A percentile compares a stretch with the other conserved stretches of the same genome.
Evolutionary conservation across 202 grass and related monocot genomes (phyloP).

Genomic region (Brachypodium distachyon): DNA sequence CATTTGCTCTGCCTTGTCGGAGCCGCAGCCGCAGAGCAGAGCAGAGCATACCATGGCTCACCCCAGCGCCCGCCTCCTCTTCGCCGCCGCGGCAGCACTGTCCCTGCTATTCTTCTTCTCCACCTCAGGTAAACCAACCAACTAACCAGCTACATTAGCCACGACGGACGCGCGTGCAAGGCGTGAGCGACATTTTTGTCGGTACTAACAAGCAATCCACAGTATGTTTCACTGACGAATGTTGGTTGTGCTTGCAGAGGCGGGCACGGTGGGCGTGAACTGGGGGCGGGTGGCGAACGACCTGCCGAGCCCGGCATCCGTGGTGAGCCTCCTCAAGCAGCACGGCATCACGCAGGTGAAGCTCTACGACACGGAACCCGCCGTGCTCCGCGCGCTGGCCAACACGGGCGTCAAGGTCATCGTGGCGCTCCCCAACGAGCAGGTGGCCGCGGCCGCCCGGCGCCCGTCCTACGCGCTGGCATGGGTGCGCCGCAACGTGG

Average conservation of each 20-base stretch:
- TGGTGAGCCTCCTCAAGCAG: slow-evolving; percentile 73
- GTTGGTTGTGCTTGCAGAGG: slow-evolving; percentile 31
- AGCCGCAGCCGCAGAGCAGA: neutral
- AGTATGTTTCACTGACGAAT: neutral
- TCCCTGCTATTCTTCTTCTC: neutral
- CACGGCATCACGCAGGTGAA: slow-evolving; percentile 73
- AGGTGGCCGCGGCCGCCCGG: slow-evolving; percentile 22
- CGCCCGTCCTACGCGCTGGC: slow-evolving; percentile 35
- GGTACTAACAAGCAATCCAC: neutral
- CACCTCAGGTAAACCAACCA: neutral
- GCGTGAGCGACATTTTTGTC: neutral
- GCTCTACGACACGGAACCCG: slow-evolving; percentile 70
- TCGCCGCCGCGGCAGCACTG: slow-evolving; percentile 17
- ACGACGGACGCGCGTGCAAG: no score
- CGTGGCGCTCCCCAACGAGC: slow-evolving; percentile 77
- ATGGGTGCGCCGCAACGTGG: slow-evolving; percentile 78
- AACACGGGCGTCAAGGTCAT: slow-evolving; percentile 57
- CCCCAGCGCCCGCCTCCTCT: slow-evolving; percentile 14
- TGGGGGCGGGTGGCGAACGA: slow-evolving; percentile 87
- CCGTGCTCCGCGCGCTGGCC: slow-evolving; percentile 64
- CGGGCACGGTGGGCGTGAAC: slow-evolving; percentile 69
- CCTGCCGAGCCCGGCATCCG: slow-evolving; percentile 43
- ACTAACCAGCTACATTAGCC: no score
- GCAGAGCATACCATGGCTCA: slow-evolving; percentile 39
- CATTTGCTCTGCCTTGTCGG: slow-evolving; percentile 15